phyloP scores from a whole-genome alignment of 768 basidiomycete genomes.

The Hygrophoropsis aurantiaca region DNA sequence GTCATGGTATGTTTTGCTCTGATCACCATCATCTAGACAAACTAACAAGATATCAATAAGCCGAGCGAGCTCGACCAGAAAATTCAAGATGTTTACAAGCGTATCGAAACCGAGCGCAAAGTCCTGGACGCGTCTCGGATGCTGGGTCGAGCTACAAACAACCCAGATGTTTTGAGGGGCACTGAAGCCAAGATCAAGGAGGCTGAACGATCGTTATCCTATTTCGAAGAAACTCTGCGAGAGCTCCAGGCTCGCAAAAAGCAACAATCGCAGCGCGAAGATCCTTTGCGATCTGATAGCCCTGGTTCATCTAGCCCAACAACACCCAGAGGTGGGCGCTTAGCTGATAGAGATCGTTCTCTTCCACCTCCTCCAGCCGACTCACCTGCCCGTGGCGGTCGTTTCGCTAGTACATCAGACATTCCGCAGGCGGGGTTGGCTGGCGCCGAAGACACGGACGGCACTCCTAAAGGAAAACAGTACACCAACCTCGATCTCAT shows the following conservation, averaged over 20 bases:
- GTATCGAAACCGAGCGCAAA: constrained; percentile 91
- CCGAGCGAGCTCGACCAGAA: constrained; percentile 81
- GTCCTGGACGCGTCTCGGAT: constrained; percentile 82
- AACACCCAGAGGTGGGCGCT: constrained; percentile 16
- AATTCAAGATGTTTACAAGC: constrained; percentile 87
- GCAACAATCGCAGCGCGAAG: constrained; percentile 53
- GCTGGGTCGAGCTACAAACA: constrained; percentile 78
- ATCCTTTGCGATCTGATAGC: constrained; percentile 54
- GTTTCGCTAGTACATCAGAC: constrained; percentile 40
- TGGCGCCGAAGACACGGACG: constrained; percentile 37
- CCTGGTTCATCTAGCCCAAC: constrained; percentile 27
- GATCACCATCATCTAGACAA: constrained; percentile 4
- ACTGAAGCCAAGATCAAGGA: constrained; percentile 87
- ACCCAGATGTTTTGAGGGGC: constrained; percentile 80
- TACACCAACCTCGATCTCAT: constrained; percentile 91
- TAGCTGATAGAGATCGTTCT: constrained; percentile 30
- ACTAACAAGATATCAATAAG: constrained; percentile 9
- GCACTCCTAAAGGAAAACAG: constrained; percentile 54
- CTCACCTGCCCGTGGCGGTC: constrained; percentile 32
- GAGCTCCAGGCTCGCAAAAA: constrained; percentile 80
- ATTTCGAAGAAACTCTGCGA: constrained; percentile 84
- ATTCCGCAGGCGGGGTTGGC: constrained; percentile 30
- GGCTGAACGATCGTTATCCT: constrained; percentile 77
- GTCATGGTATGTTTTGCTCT: constrained; percentile 29
- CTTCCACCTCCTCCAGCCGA: constrained; percentile 52